Conservation (phyloP, 1,284 basidiomycete species). For the Puccinia novopanici region DNA sequence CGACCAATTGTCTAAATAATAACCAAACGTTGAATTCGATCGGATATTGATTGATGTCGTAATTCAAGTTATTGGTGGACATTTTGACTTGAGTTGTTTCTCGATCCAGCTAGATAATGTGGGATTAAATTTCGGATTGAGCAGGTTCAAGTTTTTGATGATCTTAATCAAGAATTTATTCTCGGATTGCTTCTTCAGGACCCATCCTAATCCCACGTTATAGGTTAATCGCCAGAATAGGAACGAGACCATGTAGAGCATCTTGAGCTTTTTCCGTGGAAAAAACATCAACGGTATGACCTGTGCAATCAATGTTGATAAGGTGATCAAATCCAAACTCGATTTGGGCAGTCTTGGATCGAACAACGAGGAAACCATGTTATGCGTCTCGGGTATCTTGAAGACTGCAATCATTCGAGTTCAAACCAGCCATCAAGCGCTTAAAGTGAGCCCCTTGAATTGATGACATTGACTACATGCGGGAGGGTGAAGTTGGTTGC, state of each 20-base stretch:
- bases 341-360: slow-evolving; percentile 86
- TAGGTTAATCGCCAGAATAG: slow-evolving; percentile 90
- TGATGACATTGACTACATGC: no score
- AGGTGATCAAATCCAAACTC: slow-evolving; percentile 82
- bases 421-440: neutral
- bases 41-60: slow-evolving; percentile 52
- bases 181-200: slow-evolving; percentile 76
- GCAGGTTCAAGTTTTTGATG: slow-evolving; percentile 15
- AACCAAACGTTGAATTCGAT: slow-evolving; percentile 68
- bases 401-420: slow-evolving; percentile 68
- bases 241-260: slow-evolving; percentile 82
- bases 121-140: slow-evolving; percentile 42
- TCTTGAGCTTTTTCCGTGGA: slow-evolving; percentile 63
- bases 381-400: slow-evolving; percentile 89
- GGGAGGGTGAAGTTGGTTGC: neutral
- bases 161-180: slow-evolving; percentile 66
- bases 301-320: slow-evolving; percentile 76
- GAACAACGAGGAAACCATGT: slow-evolving; percentile 86
- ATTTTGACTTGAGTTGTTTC: slow-evolving; percentile 59
- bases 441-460: neutral
- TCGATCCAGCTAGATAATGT: slow-evolving; percentile 68
- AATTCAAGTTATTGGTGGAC: slow-evolving; percentile 38
- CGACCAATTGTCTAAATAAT: slow-evolving; percentile 86
- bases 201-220: slow-evolving; percentile 88
- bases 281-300: slow-evolving; percentile 73